phyloP scores from a whole-genome alignment of 1,284 basidiomycete genomes.

The Cryptococcus maquisensis region DNA sequence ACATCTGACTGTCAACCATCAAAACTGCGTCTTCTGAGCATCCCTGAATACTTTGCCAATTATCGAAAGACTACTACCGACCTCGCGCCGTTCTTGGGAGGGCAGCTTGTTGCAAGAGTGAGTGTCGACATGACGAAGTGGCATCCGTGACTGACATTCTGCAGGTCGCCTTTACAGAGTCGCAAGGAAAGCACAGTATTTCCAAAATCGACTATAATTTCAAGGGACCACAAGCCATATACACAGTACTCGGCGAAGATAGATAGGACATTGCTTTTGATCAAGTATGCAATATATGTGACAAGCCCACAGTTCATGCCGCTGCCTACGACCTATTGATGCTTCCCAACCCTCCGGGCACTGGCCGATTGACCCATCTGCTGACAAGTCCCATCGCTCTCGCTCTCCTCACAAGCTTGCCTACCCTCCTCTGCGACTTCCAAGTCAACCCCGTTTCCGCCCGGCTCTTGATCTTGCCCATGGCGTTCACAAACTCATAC shows the following conservation, averaged over 20 bases:
- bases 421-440: slow-evolving; percentile 73
- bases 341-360: slow-evolving; percentile 18
- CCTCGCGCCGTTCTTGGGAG: slow-evolving; percentile 77
- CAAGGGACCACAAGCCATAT: slow-evolving; percentile 43
- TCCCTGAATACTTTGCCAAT: slow-evolving; percentile 92
- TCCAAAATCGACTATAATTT: slow-evolving; percentile 49
- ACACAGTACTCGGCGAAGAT: slow-evolving; percentile 29
- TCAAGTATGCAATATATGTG: neutral
- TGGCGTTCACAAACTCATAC: slow-evolving; percentile 65
- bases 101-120: slow-evolving; percentile 82
- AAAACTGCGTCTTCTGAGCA: slow-evolving; percentile 60
- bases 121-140: neutral
- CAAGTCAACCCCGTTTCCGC: slow-evolving; percentile 70
- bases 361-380: slow-evolving; percentile 29
- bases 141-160: neutral
- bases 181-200: slow-evolving; percentile 40
- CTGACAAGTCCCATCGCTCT: slow-evolving; percentile 90
- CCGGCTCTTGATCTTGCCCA: slow-evolving; percentile 78
- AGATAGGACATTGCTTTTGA: slow-evolving; percentile 1
- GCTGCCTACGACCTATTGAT: neutral
- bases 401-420: slow-evolving; percentile 84
- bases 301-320: neutral
- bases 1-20: slow-evolving; percentile 58
- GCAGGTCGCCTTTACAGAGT: slow-evolving; percentile 39
- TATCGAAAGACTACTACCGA: slow-evolving; percentile 80